Base-by-base conservation (phyloP, 2,329 filamentous ascomycete genomes). In the Exophiala viscosa region DNA sequence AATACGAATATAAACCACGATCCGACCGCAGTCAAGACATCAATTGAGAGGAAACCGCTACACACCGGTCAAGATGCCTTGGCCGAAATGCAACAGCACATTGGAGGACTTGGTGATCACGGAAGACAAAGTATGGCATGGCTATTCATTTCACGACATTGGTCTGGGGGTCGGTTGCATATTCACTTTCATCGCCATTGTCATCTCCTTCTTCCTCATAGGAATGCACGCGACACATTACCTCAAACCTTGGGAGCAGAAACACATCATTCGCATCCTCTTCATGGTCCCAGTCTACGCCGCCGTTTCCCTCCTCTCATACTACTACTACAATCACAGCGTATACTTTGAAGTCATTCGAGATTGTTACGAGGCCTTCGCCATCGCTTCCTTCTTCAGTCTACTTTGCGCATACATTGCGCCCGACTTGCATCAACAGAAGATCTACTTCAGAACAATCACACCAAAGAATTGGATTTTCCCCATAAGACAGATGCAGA, bases 331-430 rank as follows among this genome's bases (percentile, higher is more conserved):
- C 74, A 81, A 79, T 67, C 81, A 90, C 64, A 83, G 86, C 44
- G 81, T 93, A 51, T 95, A 95, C 73, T 93, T 86, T 67, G 80
- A 88, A 65, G 84, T 93, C 47, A 74, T 92, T 39, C 83, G 87
- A 63, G 87, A 93, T 67, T 92, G 88, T 71, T 95, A 95, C 69
- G 90, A 95, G 73, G 88, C 90, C 9, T 92, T 95, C 64, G 88
- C 88, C 52, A 91, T 95, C 59, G 85, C 87, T 28, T 88, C 87
- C 59, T 95, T 95, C 76, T 95, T 95, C 71, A 83, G 86, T 7
- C 76, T 95, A 42, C 73, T 95, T 65, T 93, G 88, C 67, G 81
- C 89, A 65, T 93, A 93, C 69, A 78, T 90, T 57, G 87, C 86
- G 4, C 86, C 87, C 6, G 83, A 85, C 61, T 72, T 95, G 17